Conservation (phyloP, 176 grass and related monocot species). For the Saccharum spontaneum region DNA sequence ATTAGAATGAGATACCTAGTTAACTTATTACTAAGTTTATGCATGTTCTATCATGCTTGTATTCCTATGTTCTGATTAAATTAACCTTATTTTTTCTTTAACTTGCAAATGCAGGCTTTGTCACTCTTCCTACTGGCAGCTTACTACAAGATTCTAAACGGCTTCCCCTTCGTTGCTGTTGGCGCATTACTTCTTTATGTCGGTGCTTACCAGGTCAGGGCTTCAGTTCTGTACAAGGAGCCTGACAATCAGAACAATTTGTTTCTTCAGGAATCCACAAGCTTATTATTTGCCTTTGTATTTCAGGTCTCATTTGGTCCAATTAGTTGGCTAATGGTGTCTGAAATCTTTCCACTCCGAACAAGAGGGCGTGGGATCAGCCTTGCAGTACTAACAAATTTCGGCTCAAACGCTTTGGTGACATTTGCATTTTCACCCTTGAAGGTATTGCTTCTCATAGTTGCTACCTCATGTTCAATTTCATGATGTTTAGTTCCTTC, state of each 20-base stretch:
- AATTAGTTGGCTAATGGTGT: conserved; percentile 98
- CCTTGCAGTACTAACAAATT: conserved; percentile 85
- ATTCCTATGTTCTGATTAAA: conserved; percentile 32
- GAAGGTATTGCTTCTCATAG: conserved; percentile 44
- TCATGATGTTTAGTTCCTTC: not conserved
- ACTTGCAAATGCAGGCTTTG: conserved; percentile 60
- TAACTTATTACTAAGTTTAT: not conserved
- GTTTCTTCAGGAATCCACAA: not conserved
- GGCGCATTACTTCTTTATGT: conserved; percentile 95
- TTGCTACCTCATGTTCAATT: not conserved
- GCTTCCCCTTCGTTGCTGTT: conserved; percentile 75
- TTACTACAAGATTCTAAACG: conserved; percentile 85
- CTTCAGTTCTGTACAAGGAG: conserved; percentile 30
- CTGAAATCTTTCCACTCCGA: conserved; percentile 95
- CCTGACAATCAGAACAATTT: not conserved
- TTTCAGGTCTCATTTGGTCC: conserved; percentile 95
- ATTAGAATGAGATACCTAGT: conserved; percentile 9
- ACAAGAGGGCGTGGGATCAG: conserved; percentile 97
- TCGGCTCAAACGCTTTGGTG: conserved; percentile 84
- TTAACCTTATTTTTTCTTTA: not conserved
- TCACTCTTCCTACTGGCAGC: conserved; percentile 87
- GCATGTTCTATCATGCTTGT: conserved; percentile 14
- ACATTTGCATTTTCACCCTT: conserved; percentile 88
- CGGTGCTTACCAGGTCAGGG: conserved; percentile 78
- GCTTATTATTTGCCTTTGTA: conserved; percentile 16